phyloP scores from a whole-genome alignment of 495 filamentous ascomycete genomes.

The Talaromyces nanjingensis region DNA sequence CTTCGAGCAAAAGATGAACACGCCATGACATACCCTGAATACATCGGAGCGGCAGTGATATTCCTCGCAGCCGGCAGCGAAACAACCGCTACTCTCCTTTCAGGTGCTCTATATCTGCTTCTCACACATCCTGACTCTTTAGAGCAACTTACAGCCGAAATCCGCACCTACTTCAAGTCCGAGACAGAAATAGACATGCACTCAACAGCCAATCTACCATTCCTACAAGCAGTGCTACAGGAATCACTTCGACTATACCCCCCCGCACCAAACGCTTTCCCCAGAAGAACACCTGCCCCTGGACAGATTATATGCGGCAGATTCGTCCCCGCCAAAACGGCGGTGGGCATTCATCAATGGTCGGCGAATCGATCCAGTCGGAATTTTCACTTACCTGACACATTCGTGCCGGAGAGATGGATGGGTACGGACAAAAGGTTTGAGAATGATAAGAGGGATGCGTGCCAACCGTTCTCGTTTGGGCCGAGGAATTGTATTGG shows the following conservation, averaged over 20 bases:
- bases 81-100: slow-evolving; percentile 45
- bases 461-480: slow-evolving; percentile 29
- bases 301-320: slow-evolving; percentile 31
- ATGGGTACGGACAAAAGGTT: slow-evolving; percentile 24
- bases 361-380: slow-evolving; percentile 15
- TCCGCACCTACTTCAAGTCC: slow-evolving; percentile 21
- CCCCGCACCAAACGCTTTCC: slow-evolving; percentile 41
- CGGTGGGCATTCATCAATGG: slow-evolving; percentile 10
- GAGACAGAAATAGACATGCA: slow-evolving; percentile 29
- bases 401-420: slow-evolving; percentile 36
- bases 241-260: slow-evolving; percentile 50
- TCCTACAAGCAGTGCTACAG: slow-evolving; percentile 41
- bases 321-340: slow-evolving; percentile 26
- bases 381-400: slow-evolving; percentile 18
- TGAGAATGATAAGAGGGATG: slow-evolving; percentile 18
- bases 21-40: slow-evolving; percentile 26
- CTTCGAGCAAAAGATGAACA: slow-evolving; percentile 19
- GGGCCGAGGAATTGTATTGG: slow-evolving; percentile 36
- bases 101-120: slow-evolving; percentile 24
- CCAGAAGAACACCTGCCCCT: slow-evolving; percentile 36
- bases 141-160: slow-evolving; percentile 31
- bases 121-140: slow-evolving; percentile 26
- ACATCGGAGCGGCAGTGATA: slow-evolving; percentile 33
- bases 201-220: slow-evolving; percentile 30
- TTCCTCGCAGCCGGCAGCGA: slow-evolving; percentile 50